phyloP scores from a whole-genome alignment of 2,329 filamentous ascomycete genomes.

The Pseudogymnoascus sp. region DNA sequence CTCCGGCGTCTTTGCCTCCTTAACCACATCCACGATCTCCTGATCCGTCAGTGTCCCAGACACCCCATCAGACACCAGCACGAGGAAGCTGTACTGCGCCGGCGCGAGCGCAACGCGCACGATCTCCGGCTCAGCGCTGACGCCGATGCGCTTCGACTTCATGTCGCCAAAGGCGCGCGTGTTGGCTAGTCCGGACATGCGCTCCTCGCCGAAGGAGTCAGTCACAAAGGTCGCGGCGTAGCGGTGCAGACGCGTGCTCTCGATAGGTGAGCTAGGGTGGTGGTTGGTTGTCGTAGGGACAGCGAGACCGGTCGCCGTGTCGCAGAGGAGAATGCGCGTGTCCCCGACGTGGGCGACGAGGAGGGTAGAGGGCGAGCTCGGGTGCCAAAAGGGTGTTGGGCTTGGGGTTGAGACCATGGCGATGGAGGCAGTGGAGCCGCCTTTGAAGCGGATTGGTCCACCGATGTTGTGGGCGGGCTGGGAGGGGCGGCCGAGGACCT shows the following conservation, averaged over 20 bases:
- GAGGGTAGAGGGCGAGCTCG: slow-evolving; percentile 72
- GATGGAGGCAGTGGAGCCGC: slow-evolving; percentile 85
- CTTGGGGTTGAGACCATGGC: slow-evolving; percentile 89
- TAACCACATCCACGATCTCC: slow-evolving; percentile 92
- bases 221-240: slow-evolving; percentile 84
- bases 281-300: slow-evolving; percentile 83
- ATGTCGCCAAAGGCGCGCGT: slow-evolving; percentile 93
- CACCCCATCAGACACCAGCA: slow-evolving; percentile 82
- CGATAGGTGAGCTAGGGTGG: slow-evolving; percentile 79
- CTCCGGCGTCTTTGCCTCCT: slow-evolving; percentile 87
- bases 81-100: slow-evolving; percentile 81
- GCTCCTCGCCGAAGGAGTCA: slow-evolving; percentile 95
- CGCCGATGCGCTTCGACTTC: slow-evolving; percentile 81
- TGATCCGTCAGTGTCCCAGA: slow-evolving; percentile 81
- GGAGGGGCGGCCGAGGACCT: slow-evolving; percentile 63
- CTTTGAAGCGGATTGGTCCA: slow-evolving; percentile 72
- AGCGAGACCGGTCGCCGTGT: slow-evolving; percentile 72
- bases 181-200: slow-evolving; percentile 88
- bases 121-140: slow-evolving; percentile 89
- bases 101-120: slow-evolving; percentile 69
- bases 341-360: slow-evolving; percentile 89
- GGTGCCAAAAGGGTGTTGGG: slow-evolving; percentile 91
- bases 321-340: slow-evolving; percentile 82
- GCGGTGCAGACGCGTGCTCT: slow-evolving; percentile 73
- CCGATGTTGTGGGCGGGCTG: slow-evolving; percentile 57